Conservation (phyloP, 257 asterid genomes). For the Eustoma russellianum region DNA sequence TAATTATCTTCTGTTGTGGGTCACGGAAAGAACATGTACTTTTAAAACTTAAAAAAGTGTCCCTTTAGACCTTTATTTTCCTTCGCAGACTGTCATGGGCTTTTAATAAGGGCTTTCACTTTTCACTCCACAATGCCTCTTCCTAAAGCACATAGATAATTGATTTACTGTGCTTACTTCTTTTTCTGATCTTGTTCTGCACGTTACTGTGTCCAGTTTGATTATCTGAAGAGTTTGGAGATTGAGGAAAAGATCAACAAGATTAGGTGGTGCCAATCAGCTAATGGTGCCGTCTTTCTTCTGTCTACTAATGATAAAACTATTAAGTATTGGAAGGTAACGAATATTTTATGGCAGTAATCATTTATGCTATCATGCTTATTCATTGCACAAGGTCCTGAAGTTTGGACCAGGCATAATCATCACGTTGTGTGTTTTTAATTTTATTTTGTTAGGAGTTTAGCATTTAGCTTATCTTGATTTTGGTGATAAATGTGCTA, state of each 20-base stretch:
- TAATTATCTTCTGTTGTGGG: too few species aligned
- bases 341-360: constrained; percentile 1
- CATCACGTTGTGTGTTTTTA: not conserved
- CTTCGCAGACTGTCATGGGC: too few species aligned
- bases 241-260: constrained; percentile 99
- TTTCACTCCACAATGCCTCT: not conserved
- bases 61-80: too few species aligned
- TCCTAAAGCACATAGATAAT: too few species aligned
- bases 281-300: constrained; percentile 93
- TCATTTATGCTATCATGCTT: not conserved
- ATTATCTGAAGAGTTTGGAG: constrained; percentile 98
- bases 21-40: too few species aligned
- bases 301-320: constrained; percentile 98
- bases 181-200: not conserved
- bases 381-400: constrained; percentile 1
- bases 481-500: constrained; percentile 27
- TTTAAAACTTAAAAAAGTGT: too few species aligned
- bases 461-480: not conserved
- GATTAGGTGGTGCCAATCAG: constrained; percentile 95
- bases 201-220: constrained; percentile 58
- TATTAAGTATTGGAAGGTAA: constrained; percentile 95
- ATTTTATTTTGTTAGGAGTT: not conserved
- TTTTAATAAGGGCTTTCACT: not conserved
- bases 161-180: too few species aligned
- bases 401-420: not conserved